Evolutionary conservation across 2,329 filamentous ascomycete genomes (phyloP).

Genomic region (Ampelomyces quisqualis): DNA sequence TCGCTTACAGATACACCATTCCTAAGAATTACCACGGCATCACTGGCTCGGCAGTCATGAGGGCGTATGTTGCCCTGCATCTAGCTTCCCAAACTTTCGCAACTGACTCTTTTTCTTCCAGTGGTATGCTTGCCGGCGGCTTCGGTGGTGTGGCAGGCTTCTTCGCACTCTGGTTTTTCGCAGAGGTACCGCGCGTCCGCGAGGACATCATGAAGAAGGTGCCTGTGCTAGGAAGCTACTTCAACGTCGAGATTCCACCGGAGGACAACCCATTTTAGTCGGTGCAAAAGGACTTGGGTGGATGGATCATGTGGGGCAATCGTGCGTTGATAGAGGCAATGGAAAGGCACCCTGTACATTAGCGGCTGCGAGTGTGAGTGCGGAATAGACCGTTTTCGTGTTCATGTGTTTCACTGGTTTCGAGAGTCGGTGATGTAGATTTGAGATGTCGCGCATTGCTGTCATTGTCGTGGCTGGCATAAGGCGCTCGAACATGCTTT

Average conservation of each 20-base stretch:
- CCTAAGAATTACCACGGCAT: conserved; percentile 53
- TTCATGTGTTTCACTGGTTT: neutral
- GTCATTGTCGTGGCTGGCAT: conserved; percentile 3
- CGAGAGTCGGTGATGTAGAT: conserved; percentile 7
- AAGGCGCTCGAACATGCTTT: conserved; percentile 5
- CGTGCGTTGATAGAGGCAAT: conserved; percentile 10
- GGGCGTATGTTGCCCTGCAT: conserved; percentile 49
- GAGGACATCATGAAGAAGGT: conserved; percentile 63
- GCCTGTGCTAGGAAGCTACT: conserved; percentile 59
- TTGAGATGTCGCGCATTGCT: conserved; percentile 2
- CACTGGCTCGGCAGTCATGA: conserved; percentile 44
- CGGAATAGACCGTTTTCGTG: conserved; percentile 34
- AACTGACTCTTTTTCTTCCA: conserved; percentile 8
- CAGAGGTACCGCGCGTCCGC: conserved; percentile 62
- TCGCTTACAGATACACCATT: conserved; percentile 53
- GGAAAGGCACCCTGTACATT: conserved; percentile 31
- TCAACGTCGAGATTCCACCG: conserved; percentile 58
- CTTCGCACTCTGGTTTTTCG: conserved; percentile 65
- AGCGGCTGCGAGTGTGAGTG: conserved; percentile 18
- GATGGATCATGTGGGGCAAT: conserved; percentile 23
- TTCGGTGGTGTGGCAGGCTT: conserved; percentile 61
- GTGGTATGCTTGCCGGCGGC: conserved; percentile 50
- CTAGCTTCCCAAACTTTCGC: neutral
- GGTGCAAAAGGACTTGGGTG: neutral
- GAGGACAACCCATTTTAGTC: conserved; percentile 63